These are phyloP conservation scores for Arabidopsis hybrid DNA, from an alignment of 441 rosid species.

Conservation along the genomic window DNA sequence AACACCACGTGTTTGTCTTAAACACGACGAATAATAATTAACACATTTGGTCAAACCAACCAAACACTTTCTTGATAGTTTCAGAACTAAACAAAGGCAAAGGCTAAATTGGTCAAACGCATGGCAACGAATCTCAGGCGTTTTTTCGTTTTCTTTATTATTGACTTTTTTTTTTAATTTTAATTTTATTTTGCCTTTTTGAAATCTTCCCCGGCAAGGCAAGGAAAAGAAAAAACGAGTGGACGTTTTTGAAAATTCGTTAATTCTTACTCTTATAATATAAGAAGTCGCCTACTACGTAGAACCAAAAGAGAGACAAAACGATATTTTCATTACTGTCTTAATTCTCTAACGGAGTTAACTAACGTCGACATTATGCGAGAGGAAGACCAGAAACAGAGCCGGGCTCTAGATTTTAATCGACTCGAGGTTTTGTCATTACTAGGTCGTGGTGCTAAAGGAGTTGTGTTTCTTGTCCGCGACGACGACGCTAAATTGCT, in stretches of 20 bases:
- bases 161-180: slow-evolving; percentile 10
- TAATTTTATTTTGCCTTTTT: background rate
- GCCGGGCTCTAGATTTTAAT: slow-evolving; percentile 48
- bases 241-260: too few relatives aligned
- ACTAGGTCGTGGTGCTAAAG: slow-evolving; percentile 85
- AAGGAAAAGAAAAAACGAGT: too few relatives aligned
- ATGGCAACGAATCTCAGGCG: slow-evolving; percentile 37
- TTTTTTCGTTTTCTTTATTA: slow-evolving; percentile 1
- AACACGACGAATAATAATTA: slow-evolving; percentile 17
- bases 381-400: slow-evolving; percentile 12
- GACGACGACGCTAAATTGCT: slow-evolving; percentile 38
- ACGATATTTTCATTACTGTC: background rate
- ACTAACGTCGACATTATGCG: background rate
- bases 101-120: slow-evolving; percentile 18
- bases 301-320: background rate
- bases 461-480: slow-evolving; percentile 70
- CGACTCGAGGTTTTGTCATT: slow-evolving; percentile 54
- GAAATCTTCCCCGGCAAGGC: slow-evolving; percentile 42
- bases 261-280: too few relatives aligned
- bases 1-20: slow-evolving; percentile 29
- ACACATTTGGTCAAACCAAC: slow-evolving; percentile 6
- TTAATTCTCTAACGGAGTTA: background rate
- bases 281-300: slow-evolving; percentile 1
- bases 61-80: slow-evolving; percentile 8
- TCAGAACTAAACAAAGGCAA: background rate